These are phyloP conservation scores for Calonectria pseudoreteaudii DNA, from an alignment of 2,329 filamentous ascomycete species.

Conservation along the genomic window DNA sequence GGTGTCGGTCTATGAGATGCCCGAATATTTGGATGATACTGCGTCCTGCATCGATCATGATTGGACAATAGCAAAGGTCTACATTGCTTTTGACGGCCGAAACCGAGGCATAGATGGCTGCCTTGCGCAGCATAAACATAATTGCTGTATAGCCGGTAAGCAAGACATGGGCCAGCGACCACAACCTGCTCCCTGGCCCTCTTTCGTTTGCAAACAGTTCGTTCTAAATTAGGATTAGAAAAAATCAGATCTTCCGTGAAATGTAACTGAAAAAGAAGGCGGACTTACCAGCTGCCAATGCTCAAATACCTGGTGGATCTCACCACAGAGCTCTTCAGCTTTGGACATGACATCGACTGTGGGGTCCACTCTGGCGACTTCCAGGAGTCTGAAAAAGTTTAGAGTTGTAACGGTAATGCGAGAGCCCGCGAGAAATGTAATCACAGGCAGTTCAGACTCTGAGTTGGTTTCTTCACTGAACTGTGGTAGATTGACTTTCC, in stretches of 20 bases:
- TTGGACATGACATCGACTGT: background rate
- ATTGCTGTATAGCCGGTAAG: background rate
- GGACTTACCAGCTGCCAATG: background rate
- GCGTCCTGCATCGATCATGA: background rate
- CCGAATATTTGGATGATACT: background rate
- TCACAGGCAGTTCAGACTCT: background rate
- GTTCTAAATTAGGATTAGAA: background rate
- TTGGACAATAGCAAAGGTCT: background rate
- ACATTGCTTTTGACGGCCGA: background rate
- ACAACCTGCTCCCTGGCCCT: background rate
- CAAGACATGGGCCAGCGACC: background rate
- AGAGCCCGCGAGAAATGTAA: background rate
- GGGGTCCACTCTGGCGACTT: background rate
- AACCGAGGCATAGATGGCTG: background rate
- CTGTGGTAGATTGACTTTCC: background rate
- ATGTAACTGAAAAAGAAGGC: background rate
- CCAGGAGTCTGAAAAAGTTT: background rate
- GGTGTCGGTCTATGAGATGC: background rate
- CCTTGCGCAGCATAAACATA: background rate
- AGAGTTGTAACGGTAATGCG: background rate
- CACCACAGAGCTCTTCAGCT: background rate
- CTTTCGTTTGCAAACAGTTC: background rate
- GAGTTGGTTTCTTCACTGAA: background rate
- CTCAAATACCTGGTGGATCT: background rate
- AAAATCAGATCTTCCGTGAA: background rate